Conservation (phyloP, 805 yeast species). For the Helenozyma rhizophorensis region DNA sequence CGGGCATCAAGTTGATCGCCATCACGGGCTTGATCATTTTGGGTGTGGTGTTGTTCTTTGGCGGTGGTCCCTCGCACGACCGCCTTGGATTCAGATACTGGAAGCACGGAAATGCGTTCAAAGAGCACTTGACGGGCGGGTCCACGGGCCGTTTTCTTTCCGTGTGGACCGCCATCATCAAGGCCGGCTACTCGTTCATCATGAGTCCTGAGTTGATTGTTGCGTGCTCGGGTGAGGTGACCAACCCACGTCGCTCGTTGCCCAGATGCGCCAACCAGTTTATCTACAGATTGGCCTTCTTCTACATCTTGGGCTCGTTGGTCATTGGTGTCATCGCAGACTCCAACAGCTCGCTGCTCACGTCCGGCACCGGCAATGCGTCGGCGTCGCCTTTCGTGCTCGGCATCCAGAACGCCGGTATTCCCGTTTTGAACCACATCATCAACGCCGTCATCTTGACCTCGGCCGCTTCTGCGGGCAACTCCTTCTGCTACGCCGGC, state of each 20-base stretch:
- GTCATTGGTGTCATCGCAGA: conserved; percentile 37
- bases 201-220: conserved; percentile 51
- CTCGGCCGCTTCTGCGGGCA: conserved; percentile 44
- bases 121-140: conserved; percentile 36
- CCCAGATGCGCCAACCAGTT: conserved; percentile 60
- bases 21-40: conserved; percentile 18
- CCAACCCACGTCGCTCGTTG: conserved; percentile 54
- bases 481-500: conserved; percentile 17
- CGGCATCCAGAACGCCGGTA: conserved; percentile 68
- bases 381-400: conserved; percentile 78
- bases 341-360: conserved; percentile 22
- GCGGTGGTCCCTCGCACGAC: conserved; percentile 19
- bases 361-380: conserved; percentile 34
- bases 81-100: conserved; percentile 18
- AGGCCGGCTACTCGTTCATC: conserved; percentile 25
- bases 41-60: conserved; percentile 18
- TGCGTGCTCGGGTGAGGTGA: conserved; percentile 54
- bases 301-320: conserved; percentile 37
- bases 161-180: conserved; percentile 23
- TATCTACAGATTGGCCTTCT: conserved; percentile 45
- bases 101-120: conserved; percentile 31
- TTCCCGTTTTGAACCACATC: conserved; percentile 65
- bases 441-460: conserved; percentile 75
- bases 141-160: conserved; percentile 19
- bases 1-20: conserved; percentile 16